A percentile compares a stretch with the other conserved stretches of the same genome.
Evolutionary conservation across 2,329 filamentous ascomycete species (phyloP).

Genomic region (Penicillium crustosum): DNA sequence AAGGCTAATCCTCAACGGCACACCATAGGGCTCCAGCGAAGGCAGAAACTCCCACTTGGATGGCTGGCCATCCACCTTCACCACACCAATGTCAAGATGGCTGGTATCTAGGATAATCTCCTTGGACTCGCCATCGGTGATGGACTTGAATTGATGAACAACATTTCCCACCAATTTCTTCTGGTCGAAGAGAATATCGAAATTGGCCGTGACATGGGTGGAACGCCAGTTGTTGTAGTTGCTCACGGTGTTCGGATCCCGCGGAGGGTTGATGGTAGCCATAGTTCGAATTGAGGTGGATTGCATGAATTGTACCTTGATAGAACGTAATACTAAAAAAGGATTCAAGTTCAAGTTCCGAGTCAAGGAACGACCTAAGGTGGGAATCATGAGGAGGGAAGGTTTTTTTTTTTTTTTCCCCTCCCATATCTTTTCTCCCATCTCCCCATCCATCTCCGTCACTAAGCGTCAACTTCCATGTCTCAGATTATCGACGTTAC

Average conservation of each 20-base stretch:
- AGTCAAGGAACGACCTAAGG: slow-evolving; percentile 5
- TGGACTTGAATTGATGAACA: slow-evolving; percentile 70
- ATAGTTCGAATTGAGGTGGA: slow-evolving; percentile 35
- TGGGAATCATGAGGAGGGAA: slow-evolving; percentile 8
- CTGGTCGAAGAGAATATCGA: slow-evolving; percentile 79
- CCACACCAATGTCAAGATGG: slow-evolving; percentile 69
- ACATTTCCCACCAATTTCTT: slow-evolving; percentile 77
- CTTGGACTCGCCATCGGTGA: slow-evolving; percentile 69
- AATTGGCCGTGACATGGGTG: slow-evolving; percentile 75
- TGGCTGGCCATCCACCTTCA: slow-evolving; percentile 66
- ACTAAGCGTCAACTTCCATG: slow-evolving; percentile 13
- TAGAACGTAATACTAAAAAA: slow-evolving; percentile 1
- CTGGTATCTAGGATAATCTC: slow-evolving; percentile 89
- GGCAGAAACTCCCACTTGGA: slow-evolving; percentile 70
- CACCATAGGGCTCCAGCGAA: slow-evolving; percentile 67
- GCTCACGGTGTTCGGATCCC: slow-evolving; percentile 86
- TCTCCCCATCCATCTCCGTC: slow-evolving; percentile 3
- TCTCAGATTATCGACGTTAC: not conserved
- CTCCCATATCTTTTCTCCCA: not conserved
- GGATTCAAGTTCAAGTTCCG: slow-evolving; percentile 2
- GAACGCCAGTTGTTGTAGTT: slow-evolving; percentile 90
- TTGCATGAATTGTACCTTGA: slow-evolving; percentile 6
- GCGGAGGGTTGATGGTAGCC: slow-evolving; percentile 47
- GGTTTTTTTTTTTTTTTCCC: not conserved
- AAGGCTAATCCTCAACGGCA: slow-evolving; percentile 50